Evolutionary conservation across 148 eudicot genomes (phyloP).

Genomic region (Spergularia marina): DNA sequence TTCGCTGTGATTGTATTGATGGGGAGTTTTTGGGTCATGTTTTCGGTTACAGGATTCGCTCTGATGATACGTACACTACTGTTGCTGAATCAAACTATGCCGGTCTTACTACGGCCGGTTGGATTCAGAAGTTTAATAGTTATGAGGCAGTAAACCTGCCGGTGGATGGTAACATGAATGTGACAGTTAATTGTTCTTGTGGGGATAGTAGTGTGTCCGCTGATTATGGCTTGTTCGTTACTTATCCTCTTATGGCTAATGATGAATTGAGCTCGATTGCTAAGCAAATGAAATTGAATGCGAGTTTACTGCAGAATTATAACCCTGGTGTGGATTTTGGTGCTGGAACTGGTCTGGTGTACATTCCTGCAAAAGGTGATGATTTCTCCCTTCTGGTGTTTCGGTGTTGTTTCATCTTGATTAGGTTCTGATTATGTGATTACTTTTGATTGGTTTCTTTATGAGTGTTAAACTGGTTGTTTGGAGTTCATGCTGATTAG

Average conservation of each 20-base stretch:
- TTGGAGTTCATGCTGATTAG: not conserved
- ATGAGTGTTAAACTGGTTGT: not conserved
- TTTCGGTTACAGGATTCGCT: conserved; percentile 31
- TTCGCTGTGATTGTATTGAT: conserved; percentile 57
- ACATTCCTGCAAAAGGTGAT: conserved; percentile 66
- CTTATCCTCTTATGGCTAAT: conserved; percentile 59
- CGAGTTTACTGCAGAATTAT: conserved; percentile 51
- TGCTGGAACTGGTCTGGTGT: conserved; percentile 60
- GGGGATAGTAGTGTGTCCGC: conserved; percentile 60
- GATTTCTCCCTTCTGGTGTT: conserved; percentile 9
- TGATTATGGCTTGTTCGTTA: conserved; percentile 70
- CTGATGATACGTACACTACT: conserved; percentile 41
- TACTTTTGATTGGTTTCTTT: not conserved
- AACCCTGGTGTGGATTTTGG: conserved; percentile 55
- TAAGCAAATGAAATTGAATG: conserved; percentile 32
- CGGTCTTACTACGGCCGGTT: conserved; percentile 47
- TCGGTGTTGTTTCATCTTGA: not conserved
- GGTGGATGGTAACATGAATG: conserved; percentile 35
- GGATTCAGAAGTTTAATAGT: conserved; percentile 39
- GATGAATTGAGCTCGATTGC: conserved; percentile 46
- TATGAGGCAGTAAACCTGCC: conserved; percentile 38
- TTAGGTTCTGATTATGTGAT: not conserved
- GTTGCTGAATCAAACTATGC: conserved; percentile 43
- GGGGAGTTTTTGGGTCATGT: conserved; percentile 45
- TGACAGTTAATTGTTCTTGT: conserved; percentile 76